Evolutionary conservation across 768 basidiomycete species (phyloP), one percentile per base, ranked within the genome.

Genomic region (Boletellus ananas): DNA sequence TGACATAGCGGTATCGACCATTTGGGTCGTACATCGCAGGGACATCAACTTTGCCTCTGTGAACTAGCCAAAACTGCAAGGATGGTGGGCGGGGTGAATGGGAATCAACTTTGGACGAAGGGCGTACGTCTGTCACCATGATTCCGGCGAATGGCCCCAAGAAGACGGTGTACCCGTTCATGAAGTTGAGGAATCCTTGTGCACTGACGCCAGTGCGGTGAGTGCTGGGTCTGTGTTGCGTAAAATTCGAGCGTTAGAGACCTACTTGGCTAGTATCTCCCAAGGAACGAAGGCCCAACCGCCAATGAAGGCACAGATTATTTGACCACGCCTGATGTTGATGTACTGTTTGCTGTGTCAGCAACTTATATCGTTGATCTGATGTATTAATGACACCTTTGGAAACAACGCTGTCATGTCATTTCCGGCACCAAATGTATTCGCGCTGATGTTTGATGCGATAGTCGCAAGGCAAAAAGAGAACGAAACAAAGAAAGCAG

Each of bases 201-300:
- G 86, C 88, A 40, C 65, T 68, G 4, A 16, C n/a, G 14, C 16
- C 20, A 12, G 25, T 29, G 17, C 14, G 18, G 34, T n/a, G 21
- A 27, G 14, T 9, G 4, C 16, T 11, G 6, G 4, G 20, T 23
- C 17, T n/a, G 3, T 12, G 21, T 18, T 41, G 18, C 8, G 20
- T 31, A 34, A 42, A 21, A 10, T n/a, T 20, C 27, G 16, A 36
- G 13, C 14, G 2, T 4, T 6, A 18, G 17, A n/a, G 29, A 46
- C 62, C 42, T 43, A 66, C 66, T 71, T 74, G 4, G 75, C 74
- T 31, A 94, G 71, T 45, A 94, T 91, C 63, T 90, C 80, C 92
- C 90, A 94, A 8, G 91, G 90, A 52, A 79, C 82, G 12, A 91
- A 72, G 0, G 77, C 81, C 92, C 92, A 94, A 2, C 89, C 88